Evolutionary conservation across 2,329 filamentous ascomycete genomes (phyloP), one percentile per base, ranked within the genome.

Genomic region (Phaeosphaeria sp.): DNA sequence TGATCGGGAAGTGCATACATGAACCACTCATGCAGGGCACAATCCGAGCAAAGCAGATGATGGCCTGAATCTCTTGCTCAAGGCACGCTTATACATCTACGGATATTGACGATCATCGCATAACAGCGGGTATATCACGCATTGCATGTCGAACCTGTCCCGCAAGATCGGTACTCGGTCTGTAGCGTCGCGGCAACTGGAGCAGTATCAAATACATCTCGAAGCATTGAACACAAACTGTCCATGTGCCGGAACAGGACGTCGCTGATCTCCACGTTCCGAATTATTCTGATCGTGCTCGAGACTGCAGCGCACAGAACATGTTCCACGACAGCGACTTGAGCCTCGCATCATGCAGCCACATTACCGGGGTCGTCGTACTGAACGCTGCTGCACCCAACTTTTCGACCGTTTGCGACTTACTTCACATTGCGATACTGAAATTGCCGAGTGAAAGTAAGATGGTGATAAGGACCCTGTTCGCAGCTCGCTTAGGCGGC

Each of bases 401-500:
- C n/a, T 43, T 18, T 18, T 43, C 20, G 40, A 11, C 8, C 40
- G 3, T 21, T 43, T 4, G 24, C 18, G 21, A n/a, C n/a, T 9
- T 24, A 18, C 20, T 17, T 6, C 5, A 13, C 33, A 21, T 6
- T 27, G 25, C n/a, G 13, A n/a, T 24, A 25, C 20, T 3, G 17
- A 7, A 21, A 27, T 2, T 6, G 3, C 11, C 5, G 18, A n/a
- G 20, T 39, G 30, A 24, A 20, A 40, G 30, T 40, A 49, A 33
- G 8, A 20, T 24, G 13, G 30, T n/a, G 18, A 47, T 40, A 52
- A 58, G 55, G 21, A 53, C 44, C 43, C 22, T 48, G 45, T 33
- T n/a, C 24, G 11, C 20, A 18, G n/a, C 13, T 11, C 33, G 60
- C 59, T 64, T 62, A 64, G 61, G 15, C 6, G 55, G 53, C 59